Conservation (phyloP, 176 grass and related monocot genomes). For the Typha latifolia region DNA sequence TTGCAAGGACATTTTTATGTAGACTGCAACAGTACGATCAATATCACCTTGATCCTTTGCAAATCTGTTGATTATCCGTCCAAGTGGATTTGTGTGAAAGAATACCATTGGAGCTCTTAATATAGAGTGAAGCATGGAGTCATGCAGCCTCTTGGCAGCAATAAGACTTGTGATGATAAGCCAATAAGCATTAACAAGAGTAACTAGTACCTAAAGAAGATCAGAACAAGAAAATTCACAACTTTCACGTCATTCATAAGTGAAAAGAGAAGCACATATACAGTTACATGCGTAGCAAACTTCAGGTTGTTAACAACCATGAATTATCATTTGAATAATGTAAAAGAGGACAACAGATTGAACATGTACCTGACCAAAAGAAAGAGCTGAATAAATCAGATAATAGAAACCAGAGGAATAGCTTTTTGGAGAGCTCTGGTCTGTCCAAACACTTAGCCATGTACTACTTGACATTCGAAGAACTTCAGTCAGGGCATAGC, state of each 20-base stretch:
- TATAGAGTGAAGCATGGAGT: slow-evolving; percentile 88
- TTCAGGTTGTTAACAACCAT: too few relatives aligned
- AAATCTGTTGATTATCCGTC: slow-evolving; percentile 97
- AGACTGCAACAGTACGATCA: slow-evolving; percentile 79
- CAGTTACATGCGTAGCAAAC: neutral
- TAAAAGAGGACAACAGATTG: neutral
- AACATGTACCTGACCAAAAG: slow-evolving; percentile 66
- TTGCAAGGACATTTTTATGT: slow-evolving; percentile 81
- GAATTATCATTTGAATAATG: neutral
- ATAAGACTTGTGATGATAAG: slow-evolving; percentile 71
- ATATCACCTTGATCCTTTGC: slow-evolving; percentile 94
- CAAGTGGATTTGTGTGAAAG: slow-evolving; percentile 98
- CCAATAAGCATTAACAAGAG: slow-evolving; percentile 80
- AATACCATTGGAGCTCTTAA: slow-evolving; percentile 98
- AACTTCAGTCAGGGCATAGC: slow-evolving; percentile 73
- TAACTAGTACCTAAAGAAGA: slow-evolving; percentile 60
- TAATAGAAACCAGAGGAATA: slow-evolving; percentile 75
- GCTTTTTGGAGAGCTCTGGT: slow-evolving; percentile 63
- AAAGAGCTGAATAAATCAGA: slow-evolving; percentile 78
- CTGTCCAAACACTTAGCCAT: slow-evolving; percentile 96
- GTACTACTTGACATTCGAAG: slow-evolving; percentile 93
- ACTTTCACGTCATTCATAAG: slow-evolving; percentile 4
- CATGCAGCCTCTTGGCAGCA: slow-evolving; percentile 82
- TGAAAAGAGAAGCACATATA: neutral
- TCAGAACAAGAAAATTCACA: neutral